Conservation (phyloP, 2,329 filamentous ascomycete genomes). For the Cladosporium cucumerinum region DNA sequence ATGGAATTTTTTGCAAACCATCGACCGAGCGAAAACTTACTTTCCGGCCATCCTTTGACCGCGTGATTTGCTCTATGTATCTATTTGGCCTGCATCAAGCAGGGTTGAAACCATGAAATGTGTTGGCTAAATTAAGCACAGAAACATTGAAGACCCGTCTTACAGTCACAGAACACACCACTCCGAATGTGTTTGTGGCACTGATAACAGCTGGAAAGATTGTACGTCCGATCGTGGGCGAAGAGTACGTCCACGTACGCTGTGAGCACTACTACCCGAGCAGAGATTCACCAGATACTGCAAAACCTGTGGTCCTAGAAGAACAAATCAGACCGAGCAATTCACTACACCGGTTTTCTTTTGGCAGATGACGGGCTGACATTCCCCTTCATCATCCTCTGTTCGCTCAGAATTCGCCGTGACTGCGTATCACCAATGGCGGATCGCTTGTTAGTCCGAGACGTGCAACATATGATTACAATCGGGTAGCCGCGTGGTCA, state of each 20-base stretch:
- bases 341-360: not conserved
- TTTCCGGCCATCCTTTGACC: not conserved
- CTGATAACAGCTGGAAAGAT: not conserved
- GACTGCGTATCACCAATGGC: not conserved
- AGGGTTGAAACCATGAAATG: not conserved
- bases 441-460: not conserved
- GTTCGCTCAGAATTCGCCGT: not conserved
- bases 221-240: not conserved
- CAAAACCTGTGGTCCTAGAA: not conserved
- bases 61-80: not conserved
- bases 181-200: not conserved
- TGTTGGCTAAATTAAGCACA: not conserved
- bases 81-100: not conserved
- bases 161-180: not conserved
- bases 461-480: not conserved
- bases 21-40: not conserved
- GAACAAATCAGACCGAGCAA: not conserved
- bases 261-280: not conserved
- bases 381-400: not conserved
- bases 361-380: not conserved
- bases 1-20: constrained; percentile 6
- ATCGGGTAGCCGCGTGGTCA: not conserved
- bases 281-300: not conserved
- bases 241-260: not conserved
- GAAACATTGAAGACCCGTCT: not conserved